Percentiles rank a stretch among this genome's conserved stretches.
These are phyloP conservation scores for Phyllosticta citriasiana DNA, from an alignment of 2,329 filamentous ascomycete genomes.

Conservation along the genomic window DNA sequence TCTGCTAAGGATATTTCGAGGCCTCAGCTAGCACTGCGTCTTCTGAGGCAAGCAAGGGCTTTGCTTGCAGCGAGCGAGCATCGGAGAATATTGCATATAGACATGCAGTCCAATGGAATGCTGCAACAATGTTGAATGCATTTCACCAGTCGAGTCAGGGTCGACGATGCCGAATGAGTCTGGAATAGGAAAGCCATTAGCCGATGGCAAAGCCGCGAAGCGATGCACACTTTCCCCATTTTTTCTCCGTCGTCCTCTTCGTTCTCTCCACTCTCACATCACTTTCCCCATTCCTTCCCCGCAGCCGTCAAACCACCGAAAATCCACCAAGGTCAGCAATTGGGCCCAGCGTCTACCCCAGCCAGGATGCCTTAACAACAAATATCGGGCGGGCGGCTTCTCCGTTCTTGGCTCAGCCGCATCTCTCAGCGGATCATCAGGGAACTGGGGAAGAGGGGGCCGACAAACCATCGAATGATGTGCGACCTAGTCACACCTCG, in stretches of 20 bases:
- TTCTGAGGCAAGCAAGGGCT: neutral
- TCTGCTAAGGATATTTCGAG: neutral
- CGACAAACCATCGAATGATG: constrained; percentile 7
- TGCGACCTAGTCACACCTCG: constrained; percentile 7
- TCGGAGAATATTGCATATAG: neutral
- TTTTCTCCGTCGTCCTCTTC: constrained; percentile 2
- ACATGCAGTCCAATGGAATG: neutral
- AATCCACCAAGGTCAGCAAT: neutral
- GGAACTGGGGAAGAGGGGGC: neutral
- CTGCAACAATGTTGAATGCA: neutral
- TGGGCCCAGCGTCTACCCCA: neutral
- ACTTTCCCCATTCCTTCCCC: constrained; percentile 1
- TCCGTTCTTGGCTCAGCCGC: constrained; percentile 6
- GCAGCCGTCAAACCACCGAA: neutral
- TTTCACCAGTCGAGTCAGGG: neutral
- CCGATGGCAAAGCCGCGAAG: constrained; percentile 2
- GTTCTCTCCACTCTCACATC: neutral
- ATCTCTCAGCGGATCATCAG: constrained; percentile 8
- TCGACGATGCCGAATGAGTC: neutral
- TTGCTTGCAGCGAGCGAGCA: neutral
- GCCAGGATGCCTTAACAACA: neutral
- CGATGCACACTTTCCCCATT: constrained; percentile 1
- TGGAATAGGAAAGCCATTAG: neutral
- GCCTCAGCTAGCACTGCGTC: neutral
- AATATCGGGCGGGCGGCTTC: neutral